Conservation (phyloP, 2,329 filamentous ascomycete species). For the Allantophomopsis cytisporea region DNA sequence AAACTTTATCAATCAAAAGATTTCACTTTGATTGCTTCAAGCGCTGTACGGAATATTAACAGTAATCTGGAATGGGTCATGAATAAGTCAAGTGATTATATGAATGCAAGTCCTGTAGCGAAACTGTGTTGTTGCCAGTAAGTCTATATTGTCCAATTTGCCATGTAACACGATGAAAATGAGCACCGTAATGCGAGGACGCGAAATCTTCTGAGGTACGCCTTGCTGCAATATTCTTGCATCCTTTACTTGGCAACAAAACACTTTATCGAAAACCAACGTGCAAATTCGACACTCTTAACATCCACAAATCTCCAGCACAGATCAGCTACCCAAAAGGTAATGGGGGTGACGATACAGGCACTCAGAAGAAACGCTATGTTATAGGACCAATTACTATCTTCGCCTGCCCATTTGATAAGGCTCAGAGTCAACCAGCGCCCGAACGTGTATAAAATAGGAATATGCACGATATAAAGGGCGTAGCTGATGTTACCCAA, state of each 20-base stretch:
- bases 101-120: too few relatives aligned
- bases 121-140: too few relatives aligned
- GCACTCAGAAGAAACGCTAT: slow-evolving; percentile 19
- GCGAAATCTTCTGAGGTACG: background rate
- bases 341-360: slow-evolving; percentile 24
- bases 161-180: too few relatives aligned
- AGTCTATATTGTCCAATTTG: too few relatives aligned
- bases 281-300: slow-evolving; percentile 29
- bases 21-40: too few relatives aligned
- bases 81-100: too few relatives aligned
- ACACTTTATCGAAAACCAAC: slow-evolving; percentile 24
- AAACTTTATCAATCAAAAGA: too few relatives aligned
- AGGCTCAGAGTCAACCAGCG: slow-evolving; percentile 4
- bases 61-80: too few relatives aligned
- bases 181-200: too few relatives aligned
- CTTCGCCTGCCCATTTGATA: slow-evolving; percentile 6
- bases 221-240: background rate
- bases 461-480: slow-evolving; percentile 40
- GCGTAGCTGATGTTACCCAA: slow-evolving; percentile 38
- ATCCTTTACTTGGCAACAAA: background rate
- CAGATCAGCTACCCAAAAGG: slow-evolving; percentile 36
- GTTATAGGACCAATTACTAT: background rate
- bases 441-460: slow-evolving; percentile 20
- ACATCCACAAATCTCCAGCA: slow-evolving; percentile 41
- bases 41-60: too few relatives aligned